Conservation (phyloP, 2,329 filamentous ascomycete species). For the Colletotrichum destructivum region DNA sequence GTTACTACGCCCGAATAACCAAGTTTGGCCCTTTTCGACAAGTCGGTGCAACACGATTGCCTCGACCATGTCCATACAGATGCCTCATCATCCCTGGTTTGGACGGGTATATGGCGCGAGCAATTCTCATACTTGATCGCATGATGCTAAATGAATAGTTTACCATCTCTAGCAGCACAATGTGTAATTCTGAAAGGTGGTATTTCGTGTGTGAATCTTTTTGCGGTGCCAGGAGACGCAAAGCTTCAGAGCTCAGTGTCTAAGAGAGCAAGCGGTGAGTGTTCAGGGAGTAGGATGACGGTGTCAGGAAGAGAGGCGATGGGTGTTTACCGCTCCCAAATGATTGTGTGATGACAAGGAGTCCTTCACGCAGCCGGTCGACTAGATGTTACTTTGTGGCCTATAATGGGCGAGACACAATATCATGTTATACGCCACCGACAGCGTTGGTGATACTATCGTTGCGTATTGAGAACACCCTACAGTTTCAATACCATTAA, state of each 20-base stretch:
- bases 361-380: too few relatives aligned
- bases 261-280: not conserved
- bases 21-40: not conserved
- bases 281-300: not conserved
- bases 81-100: not conserved
- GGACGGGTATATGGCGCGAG: not conserved
- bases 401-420: not conserved
- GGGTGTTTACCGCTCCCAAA: not conserved
- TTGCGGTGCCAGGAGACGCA: too few relatives aligned
- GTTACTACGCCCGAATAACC: not conserved
- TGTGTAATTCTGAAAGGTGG: not conserved
- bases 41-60: not conserved
- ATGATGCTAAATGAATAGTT: not conserved
- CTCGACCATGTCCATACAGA: not conserved
- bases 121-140: not conserved
- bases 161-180: not conserved
- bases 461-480: too few relatives aligned
- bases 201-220: too few relatives aligned
- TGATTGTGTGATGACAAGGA: too few relatives aligned
- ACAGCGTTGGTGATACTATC: not conserved
- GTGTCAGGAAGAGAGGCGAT: not conserved
- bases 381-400: too few relatives aligned
- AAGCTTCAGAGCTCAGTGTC: not conserved
- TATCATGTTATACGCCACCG: too few relatives aligned
- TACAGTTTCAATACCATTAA: too few relatives aligned